Conservation (phyloP, 208 protist species). For the Sergeia podlipaevii region DNA sequence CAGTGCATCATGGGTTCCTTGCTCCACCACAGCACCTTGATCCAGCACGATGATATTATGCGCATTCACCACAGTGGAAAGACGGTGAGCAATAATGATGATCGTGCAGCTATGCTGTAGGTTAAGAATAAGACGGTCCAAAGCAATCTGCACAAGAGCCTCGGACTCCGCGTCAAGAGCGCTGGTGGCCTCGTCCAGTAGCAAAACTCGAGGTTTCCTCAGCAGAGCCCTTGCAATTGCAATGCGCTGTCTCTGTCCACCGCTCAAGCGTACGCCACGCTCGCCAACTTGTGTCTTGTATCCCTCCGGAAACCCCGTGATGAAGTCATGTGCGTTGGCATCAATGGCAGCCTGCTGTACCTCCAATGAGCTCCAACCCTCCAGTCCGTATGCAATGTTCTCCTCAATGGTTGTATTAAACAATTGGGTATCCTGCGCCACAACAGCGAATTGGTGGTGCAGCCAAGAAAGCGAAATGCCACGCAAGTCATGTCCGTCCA, state of each 20-base stretch:
- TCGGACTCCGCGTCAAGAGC: constrained; percentile 77
- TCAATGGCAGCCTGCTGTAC: constrained; percentile 31
- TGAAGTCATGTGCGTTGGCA: constrained; percentile 58
- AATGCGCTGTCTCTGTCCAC: constrained; percentile 94
- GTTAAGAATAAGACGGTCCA: constrained; percentile 49
- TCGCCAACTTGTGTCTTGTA: constrained; percentile 54
- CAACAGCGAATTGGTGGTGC: constrained; percentile 90
- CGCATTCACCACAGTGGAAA: constrained; percentile 49
- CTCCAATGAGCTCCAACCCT: constrained; percentile 19
- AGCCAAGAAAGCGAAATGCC: constrained; percentile 28
- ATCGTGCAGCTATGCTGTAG: constrained; percentile 58
- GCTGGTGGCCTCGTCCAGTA: constrained; percentile 95
- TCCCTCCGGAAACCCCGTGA: constrained; percentile 30
- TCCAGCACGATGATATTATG: constrained; percentile 63
- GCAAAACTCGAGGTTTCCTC: constrained; percentile 63
- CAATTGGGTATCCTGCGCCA: constrained; percentile 97
- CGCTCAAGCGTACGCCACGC: constrained; percentile 80
- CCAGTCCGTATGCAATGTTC: constrained; percentile 60
- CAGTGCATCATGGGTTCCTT: constrained; percentile 43
- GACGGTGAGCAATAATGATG: constrained; percentile 59
- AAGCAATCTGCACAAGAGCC: constrained; percentile 84
- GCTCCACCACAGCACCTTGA: constrained; percentile 36
- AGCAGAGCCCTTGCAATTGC: constrained; percentile 93
- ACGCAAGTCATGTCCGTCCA: constrained; percentile 29
- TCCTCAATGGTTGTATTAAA: constrained; percentile 91